Evolutionary conservation across 805 yeast genomes (phyloP), one percentile per base, ranked within the genome.

Genomic region (Starmerella apis): DNA sequence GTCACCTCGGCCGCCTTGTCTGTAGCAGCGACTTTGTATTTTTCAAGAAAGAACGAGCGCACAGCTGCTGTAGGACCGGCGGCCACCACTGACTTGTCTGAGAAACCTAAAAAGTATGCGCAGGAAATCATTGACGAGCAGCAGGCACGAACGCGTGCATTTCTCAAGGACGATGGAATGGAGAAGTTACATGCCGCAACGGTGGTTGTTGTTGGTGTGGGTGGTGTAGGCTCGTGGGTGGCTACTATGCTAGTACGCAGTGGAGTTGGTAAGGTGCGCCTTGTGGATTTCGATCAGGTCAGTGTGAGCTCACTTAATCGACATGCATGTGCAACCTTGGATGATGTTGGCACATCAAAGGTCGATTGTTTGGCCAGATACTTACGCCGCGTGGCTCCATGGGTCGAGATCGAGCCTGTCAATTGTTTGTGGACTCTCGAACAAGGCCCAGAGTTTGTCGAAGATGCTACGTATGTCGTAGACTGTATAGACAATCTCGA

Each of bases 201-300:
- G 49, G 76, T 88, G 2, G 83, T 86, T 1, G 83, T 90, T 14
- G 82, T 79, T 11, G 98, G 99, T 27, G 92, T 90, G 16, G 99
- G 99, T 51, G 99, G 99, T 51, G 99, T 92, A 36, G 99, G 99
- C 2, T 88, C 96, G 0, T 88, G 96, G 90, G 95, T 82, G 22
- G 81, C 83, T 11, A 82, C 94, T 10, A 86, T 94, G 83, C 73
- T 92, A 50, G 83, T 84, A 1, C 79, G 99, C 60, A 84, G 95
- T 16, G 99, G 99, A 14, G 81, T 88, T 35, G 81, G 83, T 19
- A 75, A 77, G 52, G 65, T 92, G 47, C 75, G 87, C 58, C 74
- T 92, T 50, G 79, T 92, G 48, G 99, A 92, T 67, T 92, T 92
- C 63, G 99, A 92, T 66, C 99, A 92, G 69, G 96, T 92, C 24